Base-by-base conservation (phyloP, 83 land plant genomes). In the Diphasiastrum complanatum region DNA sequence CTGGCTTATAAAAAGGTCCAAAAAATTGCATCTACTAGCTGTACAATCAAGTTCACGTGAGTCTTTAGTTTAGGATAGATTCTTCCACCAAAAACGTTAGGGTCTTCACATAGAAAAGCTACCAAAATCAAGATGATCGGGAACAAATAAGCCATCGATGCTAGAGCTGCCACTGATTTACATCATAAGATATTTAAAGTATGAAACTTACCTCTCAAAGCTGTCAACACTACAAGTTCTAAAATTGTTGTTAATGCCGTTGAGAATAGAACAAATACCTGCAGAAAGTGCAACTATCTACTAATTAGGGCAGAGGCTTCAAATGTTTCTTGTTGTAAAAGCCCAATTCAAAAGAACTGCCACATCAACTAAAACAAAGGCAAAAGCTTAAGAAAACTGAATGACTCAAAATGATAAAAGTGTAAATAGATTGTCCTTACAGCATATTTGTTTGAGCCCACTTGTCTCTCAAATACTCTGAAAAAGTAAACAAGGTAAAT, bases 391-490 rank as follows among this genome's bases (percentile, higher is more conserved):
- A 27, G 19, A 48, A 12, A 11, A 12, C 20, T 20, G 6, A 8
- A 55, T 32, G 14, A 28, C 65, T 24, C 11, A 20, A 16, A 62
- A 62, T 5, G 5, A 12, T 20, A 18, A 37, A 32, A 45, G 11
- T 33, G 69, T 6, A 1, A 68, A 23, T 26, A 35, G 20, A 45
- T n/a, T 11, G 33, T 36, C 68, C 85, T 78, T 73, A 95, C 99
- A 27, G 91, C 65, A 64, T 84, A 84, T 67, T 95, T 95, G 50
- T 86, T 95, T 27, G 99, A 95, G 22, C 99, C 97, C 31, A 95
- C 82, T 72, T 89, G 99, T 62, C 99, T 68, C 81, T 95, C 99
- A 76, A 95, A 95, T 12, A 95, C 85, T 61, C 99, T 76, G 75
- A 95, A 95, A 72, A 86, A 89, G 60, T 95, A 95, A 14, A 95